Base-by-base conservation (phyloP, 2,329 filamentous ascomycete species). In the Alternaria hordeiaustralica region DNA sequence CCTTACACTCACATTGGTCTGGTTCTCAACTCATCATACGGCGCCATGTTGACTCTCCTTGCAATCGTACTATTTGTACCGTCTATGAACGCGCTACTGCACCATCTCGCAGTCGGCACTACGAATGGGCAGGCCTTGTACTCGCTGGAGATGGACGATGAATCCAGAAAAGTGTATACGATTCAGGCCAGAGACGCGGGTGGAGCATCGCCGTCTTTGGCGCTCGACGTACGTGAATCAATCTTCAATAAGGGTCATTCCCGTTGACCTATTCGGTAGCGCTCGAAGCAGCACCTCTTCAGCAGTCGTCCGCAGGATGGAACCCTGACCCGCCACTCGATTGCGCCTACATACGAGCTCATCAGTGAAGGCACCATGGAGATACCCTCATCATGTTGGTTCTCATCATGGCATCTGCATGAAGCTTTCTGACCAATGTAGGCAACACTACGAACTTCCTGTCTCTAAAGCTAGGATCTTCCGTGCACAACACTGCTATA, bases 101-200 rank as follows among this genome's bases (percentile, higher is more conserved):
- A 73, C 30, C 69, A 73, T 57, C 54, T 72, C 1, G 67, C 70
- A 49, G 71, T 71, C 30, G 71, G 71, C 20, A 69, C 67, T 9
- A 61, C 44, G 6, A 60, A 66, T 49, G 65, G 66, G 4, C 53
- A 58, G 36, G 58, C 59, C 7, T 50, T 73, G 8, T 67, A 72
- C 44, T 65, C 65, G 11, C 45, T 72, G 30, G 69, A 72, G 44
- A 15, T 65, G 21, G 59, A 72, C 20, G 68, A 69, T 55, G 60
- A 53, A 18, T 55, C 63, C 6, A 66, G 62, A 10, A 51, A 23
- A 12, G 46, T 69, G 5, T 58, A 58, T 12, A 56, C 62, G 41
- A 62, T 73, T 41, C 61, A 63, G 7, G 64, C 64, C 0, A 61
- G 65, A 30, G 63, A 66, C 13, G 65, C 65, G 2, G 60, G 61